Conservation (phyloP, 805 yeast genomes). For the Saccharomycopsis babjevae region DNA sequence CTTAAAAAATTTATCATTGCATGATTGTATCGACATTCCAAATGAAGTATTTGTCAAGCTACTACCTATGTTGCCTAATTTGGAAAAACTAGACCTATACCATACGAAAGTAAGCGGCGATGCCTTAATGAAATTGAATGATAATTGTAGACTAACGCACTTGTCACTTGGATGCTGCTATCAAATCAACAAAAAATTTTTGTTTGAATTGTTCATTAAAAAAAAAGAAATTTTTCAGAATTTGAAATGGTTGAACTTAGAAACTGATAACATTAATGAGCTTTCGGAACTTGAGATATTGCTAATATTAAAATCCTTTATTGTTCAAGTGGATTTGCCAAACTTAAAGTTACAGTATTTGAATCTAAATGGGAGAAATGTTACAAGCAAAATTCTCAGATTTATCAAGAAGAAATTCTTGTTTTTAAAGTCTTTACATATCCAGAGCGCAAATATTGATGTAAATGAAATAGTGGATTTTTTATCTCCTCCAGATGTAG, state of each 20-base stretch:
- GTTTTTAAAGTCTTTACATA: constrained; percentile 23
- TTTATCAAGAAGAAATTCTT: constrained; percentile 13
- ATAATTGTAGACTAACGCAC: constrained; percentile 56
- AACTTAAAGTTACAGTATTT: constrained; percentile 13
- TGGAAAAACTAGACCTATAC: constrained; percentile 65
- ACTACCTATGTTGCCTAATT: constrained; percentile 43
- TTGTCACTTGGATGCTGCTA: constrained; percentile 38
- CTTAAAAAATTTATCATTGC: constrained; percentile 47
- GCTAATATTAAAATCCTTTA: constrained; percentile 5
- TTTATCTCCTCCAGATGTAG: constrained; percentile 38
- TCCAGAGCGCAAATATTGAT: constrained; percentile 32
- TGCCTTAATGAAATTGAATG: constrained; percentile 47
- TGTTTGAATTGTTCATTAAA: constrained; percentile 10
- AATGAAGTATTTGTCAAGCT: constrained; percentile 43
- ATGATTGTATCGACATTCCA: constrained; percentile 77
- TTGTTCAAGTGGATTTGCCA: not conserved
- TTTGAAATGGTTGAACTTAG: constrained; percentile 16
- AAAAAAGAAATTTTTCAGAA: not conserved
- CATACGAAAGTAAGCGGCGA: constrained; percentile 69
- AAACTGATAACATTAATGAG: constrained; percentile 15
- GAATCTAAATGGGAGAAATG: constrained; percentile 11
- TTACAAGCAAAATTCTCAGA: constrained; percentile 2
- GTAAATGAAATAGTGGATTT: constrained; percentile 44
- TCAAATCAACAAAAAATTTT: constrained; percentile 5
- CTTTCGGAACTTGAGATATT: constrained; percentile 9